Conservation (phyloP, 2,329 filamentous ascomycete species). For the Graphilbum sp. region DNA sequence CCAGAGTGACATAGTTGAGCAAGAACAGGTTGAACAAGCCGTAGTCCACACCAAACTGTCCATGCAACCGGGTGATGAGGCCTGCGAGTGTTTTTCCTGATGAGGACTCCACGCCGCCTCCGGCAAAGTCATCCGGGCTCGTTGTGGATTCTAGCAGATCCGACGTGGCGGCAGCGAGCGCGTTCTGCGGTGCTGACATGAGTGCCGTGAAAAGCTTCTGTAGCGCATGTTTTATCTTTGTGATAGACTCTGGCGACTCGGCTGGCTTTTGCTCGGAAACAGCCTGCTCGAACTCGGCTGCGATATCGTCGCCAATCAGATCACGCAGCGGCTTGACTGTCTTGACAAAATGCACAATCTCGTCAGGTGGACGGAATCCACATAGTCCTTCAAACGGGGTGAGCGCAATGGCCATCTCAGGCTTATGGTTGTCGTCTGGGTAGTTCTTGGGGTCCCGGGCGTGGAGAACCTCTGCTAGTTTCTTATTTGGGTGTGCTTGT, state of each 20-base stretch:
- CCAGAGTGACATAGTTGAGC: constrained; percentile 82
- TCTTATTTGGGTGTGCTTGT: constrained; percentile 93
- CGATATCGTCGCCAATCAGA: constrained; percentile 49
- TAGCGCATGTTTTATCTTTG: constrained; percentile 61
- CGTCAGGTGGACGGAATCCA: constrained; percentile 74
- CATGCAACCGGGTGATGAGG: constrained; percentile 60
- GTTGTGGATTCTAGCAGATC: constrained; percentile 50
- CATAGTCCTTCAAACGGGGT: constrained; percentile 93
- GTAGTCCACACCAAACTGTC: constrained; percentile 77
- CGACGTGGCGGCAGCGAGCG: constrained; percentile 46
- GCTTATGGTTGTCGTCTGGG: constrained; percentile 98
- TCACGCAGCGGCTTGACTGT: constrained; percentile 37
- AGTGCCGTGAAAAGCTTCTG: constrained; percentile 60
- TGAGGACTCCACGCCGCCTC: constrained; percentile 50
- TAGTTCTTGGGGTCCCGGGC: constrained; percentile 82
- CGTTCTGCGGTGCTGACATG: constrained; percentile 59
- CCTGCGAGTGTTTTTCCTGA: constrained; percentile 55
- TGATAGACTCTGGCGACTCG: constrained; percentile 17
- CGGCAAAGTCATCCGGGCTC: constrained; percentile 53
- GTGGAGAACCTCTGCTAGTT: constrained; percentile 78
- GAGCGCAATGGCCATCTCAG: constrained; percentile 97
- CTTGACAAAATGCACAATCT: constrained; percentile 74
- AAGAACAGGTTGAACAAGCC: constrained; percentile 94
- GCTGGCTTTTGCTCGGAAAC: constrained; percentile 27
- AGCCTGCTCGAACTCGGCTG: constrained; percentile 37